These are phyloP conservation scores for Alternaria dauci DNA, from an alignment of 2,329 filamentous ascomycete species.

Conservation along the genomic window DNA sequence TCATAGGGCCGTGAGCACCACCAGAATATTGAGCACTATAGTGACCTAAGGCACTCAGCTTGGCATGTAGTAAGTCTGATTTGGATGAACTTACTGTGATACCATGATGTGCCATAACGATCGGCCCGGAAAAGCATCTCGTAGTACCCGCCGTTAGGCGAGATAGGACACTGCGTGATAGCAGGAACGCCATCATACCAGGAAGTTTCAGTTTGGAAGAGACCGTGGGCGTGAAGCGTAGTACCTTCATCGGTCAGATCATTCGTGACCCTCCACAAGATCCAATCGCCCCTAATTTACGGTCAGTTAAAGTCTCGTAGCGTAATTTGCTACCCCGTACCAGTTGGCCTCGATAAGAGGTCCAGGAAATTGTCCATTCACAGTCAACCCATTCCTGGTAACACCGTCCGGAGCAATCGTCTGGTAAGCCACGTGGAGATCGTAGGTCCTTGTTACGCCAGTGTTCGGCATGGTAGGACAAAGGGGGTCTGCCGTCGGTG, in stretches of 20 bases:
- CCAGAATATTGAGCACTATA: slow-evolving; percentile 51
- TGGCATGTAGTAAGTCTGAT: slow-evolving; percentile 26
- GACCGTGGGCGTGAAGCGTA: slow-evolving; percentile 46
- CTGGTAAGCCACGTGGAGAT: slow-evolving; percentile 38
- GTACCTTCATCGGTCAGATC: slow-evolving; percentile 46
- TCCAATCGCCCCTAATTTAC: slow-evolving; percentile 38
- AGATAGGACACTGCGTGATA: slow-evolving; percentile 47
- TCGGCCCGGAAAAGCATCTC: slow-evolving; percentile 40
- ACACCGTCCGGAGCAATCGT: slow-evolving; percentile 44
- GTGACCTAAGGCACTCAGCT: slow-evolving; percentile 34
- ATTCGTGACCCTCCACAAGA: slow-evolving; percentile 41
- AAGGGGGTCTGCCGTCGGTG: slow-evolving; percentile 17
- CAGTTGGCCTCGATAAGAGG: slow-evolving; percentile 45
- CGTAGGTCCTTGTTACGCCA: slow-evolving; percentile 43
- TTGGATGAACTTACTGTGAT: slow-evolving; percentile 31
- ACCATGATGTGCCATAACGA: slow-evolving; percentile 39
- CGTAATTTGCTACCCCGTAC: slow-evolving; percentile 1
- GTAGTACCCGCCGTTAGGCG: slow-evolving; percentile 35
- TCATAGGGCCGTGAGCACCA: slow-evolving; percentile 50
- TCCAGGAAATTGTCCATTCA: slow-evolving; percentile 47
- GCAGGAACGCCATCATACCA: slow-evolving; percentile 51
- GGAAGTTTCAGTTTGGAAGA: slow-evolving; percentile 44
- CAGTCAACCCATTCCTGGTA: slow-evolving; percentile 34
- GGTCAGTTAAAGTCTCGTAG: slow-evolving; percentile 6
- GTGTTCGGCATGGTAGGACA: slow-evolving; percentile 44